These are phyloP conservation scores for Colletotrichum spaethianum DNA, from an alignment of 2,329 filamentous ascomycete species.

Conservation along the genomic window DNA sequence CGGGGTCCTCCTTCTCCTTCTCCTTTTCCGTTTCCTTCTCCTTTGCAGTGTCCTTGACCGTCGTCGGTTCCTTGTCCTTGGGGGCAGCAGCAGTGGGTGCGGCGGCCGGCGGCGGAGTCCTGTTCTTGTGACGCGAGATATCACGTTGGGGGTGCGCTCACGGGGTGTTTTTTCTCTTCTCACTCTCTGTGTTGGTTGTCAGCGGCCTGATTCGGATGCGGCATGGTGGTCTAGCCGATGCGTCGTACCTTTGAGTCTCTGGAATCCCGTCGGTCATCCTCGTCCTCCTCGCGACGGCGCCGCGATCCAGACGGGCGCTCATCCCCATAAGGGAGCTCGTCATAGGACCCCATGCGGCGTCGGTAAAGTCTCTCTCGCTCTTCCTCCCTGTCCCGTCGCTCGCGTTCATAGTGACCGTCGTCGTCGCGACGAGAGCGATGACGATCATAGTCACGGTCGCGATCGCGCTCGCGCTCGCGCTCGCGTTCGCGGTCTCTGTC, in stretches of 20 bases:
- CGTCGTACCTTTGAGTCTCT: conserved; percentile 76
- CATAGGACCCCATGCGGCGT: conserved; percentile 83
- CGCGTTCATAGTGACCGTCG: conserved; percentile 83
- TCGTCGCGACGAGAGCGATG: conserved; percentile 73
- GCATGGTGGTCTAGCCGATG: not conserved
- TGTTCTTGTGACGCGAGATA: conserved; percentile 66
- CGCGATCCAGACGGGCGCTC: conserved; percentile 75
- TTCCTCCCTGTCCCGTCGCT: conserved; percentile 88
- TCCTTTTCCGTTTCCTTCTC: conserved; percentile 70
- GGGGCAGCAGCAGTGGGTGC: conserved; percentile 45
- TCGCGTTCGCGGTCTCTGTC: conserved; percentile 55
- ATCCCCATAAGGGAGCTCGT: conserved; percentile 93
- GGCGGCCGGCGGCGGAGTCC: conserved; percentile 61
- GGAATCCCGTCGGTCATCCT: conserved; percentile 77
- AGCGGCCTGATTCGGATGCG: conserved; percentile 43
- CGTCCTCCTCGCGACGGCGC: conserved; percentile 84
- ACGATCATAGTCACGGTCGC: conserved; percentile 64
- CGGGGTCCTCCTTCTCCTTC: conserved; percentile 66
- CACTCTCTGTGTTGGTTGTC: conserved; percentile 62
- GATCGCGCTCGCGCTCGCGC: conserved; percentile 50
- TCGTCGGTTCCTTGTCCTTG: conserved; percentile 44
- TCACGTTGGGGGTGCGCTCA: conserved; percentile 74
- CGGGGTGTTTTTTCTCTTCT: conserved; percentile 71
- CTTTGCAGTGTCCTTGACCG: conserved; percentile 49
- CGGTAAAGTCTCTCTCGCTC: conserved; percentile 91